Conservation (phyloP, 2,329 filamentous ascomycete species). For the Cucurbitaria berberidis region DNA sequence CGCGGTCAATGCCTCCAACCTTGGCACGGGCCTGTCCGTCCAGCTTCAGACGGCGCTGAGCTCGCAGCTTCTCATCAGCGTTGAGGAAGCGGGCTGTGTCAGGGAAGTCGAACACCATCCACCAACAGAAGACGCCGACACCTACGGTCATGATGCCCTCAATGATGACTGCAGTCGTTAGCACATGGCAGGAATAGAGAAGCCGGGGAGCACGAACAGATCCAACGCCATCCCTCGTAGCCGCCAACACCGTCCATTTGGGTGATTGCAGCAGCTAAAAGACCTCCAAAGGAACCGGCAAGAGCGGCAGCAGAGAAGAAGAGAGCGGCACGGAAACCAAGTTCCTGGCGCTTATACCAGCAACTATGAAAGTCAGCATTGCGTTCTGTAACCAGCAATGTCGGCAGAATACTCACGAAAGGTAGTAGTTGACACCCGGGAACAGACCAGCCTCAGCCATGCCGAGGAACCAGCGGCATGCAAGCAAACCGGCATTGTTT, state of each 20-base stretch:
- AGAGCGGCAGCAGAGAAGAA: slow-evolving; percentile 66
- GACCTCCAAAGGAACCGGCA: slow-evolving; percentile 66
- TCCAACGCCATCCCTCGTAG: slow-evolving; percentile 50
- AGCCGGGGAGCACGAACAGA: slow-evolving; percentile 30
- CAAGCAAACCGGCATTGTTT: slow-evolving; percentile 45
- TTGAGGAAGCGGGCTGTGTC: slow-evolving; percentile 64
- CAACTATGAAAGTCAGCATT: slow-evolving; percentile 44
- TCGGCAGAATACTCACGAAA: slow-evolving; percentile 53
- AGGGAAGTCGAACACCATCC: slow-evolving; percentile 70
- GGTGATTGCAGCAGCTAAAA: slow-evolving; percentile 64
- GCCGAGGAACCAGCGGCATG: slow-evolving; percentile 47
- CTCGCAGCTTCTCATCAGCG: slow-evolving; percentile 59
- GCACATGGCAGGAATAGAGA: neutral
- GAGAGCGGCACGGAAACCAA: slow-evolving; percentile 60
- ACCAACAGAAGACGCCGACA: slow-evolving; percentile 52
- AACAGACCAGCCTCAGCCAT: slow-evolving; percentile 49
- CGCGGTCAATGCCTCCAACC: slow-evolving; percentile 43
- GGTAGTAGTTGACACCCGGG: slow-evolving; percentile 58
- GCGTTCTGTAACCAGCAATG: neutral
- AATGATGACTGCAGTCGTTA: slow-evolving; percentile 40
- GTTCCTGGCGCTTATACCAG: slow-evolving; percentile 62
- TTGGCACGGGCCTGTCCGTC: slow-evolving; percentile 73
- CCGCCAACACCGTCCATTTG: slow-evolving; percentile 66
- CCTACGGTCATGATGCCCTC: slow-evolving; percentile 47
- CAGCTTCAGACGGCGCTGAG: slow-evolving; percentile 68